Percentiles rank a stretch among this genome's conserved stretches.
Evolutionary conservation across 805 yeast genomes (phyloP).

Genomic region (Wickerhamomyces rabaulensis): DNA sequence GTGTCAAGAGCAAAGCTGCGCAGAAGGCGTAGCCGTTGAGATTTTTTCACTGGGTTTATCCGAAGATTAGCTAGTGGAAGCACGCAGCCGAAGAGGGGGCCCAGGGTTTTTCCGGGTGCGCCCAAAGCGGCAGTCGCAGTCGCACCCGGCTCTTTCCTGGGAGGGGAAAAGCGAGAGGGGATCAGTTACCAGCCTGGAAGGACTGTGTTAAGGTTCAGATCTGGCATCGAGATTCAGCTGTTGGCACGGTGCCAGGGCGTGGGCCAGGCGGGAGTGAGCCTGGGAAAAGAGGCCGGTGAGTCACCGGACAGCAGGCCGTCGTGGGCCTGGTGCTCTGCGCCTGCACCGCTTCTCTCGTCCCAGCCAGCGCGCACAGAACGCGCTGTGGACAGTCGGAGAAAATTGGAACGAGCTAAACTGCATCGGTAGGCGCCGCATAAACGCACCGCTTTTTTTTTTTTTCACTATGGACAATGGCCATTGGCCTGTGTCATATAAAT

Average conservation of each 20-base stretch:
- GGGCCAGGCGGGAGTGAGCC: no score
- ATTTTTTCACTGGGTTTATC: background rate
- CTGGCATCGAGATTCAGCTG: no score
- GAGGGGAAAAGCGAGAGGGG: background rate
- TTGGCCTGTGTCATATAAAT: background rate
- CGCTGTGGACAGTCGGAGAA: background rate
- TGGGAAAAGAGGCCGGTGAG: no score
- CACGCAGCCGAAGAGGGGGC: background rate
- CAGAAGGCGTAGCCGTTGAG: no score
- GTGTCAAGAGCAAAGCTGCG: no score
- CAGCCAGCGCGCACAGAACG: no score
- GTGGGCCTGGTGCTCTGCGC: no score
- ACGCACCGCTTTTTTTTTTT: background rate
- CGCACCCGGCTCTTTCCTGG: background rate
- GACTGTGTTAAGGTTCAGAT: no score
- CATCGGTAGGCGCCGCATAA: background rate
- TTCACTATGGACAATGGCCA: background rate
- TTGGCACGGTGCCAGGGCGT: no score
- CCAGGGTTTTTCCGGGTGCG: background rate
- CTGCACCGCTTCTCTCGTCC: background rate
- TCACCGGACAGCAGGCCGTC: background rate
- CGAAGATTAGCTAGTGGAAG: background rate
- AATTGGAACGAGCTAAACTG: background rate
- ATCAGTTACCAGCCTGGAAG: no score
- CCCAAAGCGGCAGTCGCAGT: background rate